phyloP scores from a whole-genome alignment of 179 eudicot genomes.

The Beta corolliflora region DNA sequence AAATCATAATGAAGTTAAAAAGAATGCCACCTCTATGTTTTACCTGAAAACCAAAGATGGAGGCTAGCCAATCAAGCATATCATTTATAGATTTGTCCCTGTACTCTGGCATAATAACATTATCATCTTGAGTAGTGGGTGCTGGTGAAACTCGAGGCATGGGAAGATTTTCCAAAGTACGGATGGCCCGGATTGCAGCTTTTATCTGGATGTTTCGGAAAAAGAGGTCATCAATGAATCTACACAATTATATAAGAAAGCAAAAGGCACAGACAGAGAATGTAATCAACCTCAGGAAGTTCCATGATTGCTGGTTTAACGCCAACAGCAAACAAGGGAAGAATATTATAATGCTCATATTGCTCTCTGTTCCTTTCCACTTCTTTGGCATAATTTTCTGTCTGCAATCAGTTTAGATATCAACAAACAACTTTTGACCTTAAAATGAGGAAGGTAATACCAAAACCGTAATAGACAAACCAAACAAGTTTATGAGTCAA shows the following conservation, averaged over 20 bases:
- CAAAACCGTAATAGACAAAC: not conserved
- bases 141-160: slow-evolving; percentile 40
- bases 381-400: slow-evolving; percentile 73
- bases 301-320: slow-evolving; percentile 92
- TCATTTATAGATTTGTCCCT: slow-evolving; percentile 62
- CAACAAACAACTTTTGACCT: slow-evolving; percentile 14
- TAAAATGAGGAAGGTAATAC: not conserved
- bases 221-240: not conserved
- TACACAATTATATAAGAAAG: slow-evolving; percentile 7
- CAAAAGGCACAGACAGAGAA: slow-evolving; percentile 20
- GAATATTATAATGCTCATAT: slow-evolving; percentile 82
- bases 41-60: slow-evolving; percentile 93
- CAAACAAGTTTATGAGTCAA: slow-evolving; percentile 28
- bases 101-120: slow-evolving; percentile 44
- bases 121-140: slow-evolving; percentile 42
- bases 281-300: slow-evolving; percentile 77
- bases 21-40: slow-evolving; percentile 18
- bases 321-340: slow-evolving; percentile 77
- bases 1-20: not conserved
- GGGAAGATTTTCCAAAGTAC: slow-evolving; percentile 64
- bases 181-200: slow-evolving; percentile 82
- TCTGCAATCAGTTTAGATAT: slow-evolving; percentile 47
- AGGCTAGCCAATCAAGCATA: slow-evolving; percentile 90
- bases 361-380: slow-evolving; percentile 82
- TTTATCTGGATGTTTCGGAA: slow-evolving; percentile 55